A percentile compares a stretch with the other conserved stretches of the same genome.
Evolutionary conservation across 345 rosid species (phyloP).

Genomic region (rapeseed (Brassica napus)): Da-Ae NC_063445.1:14698501-14699000

Average conservation of each 20-base stretch:
- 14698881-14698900: slow-evolving; percentile 19
- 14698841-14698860: slow-evolving; percentile 21
- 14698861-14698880: slow-evolving; percentile 18
- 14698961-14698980: background rate
- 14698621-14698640: slow-evolving; percentile 80
- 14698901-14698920: slow-evolving; percentile 21
- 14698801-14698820: background rate
- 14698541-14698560: slow-evolving; percentile 71
- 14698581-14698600: slow-evolving; percentile 92
- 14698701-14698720: slow-evolving; percentile 17
- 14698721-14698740: slow-evolving; percentile 2
- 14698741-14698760: background rate
- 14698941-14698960: background rate
- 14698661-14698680: slow-evolving; percentile 88
- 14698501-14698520: slow-evolving; percentile 73
- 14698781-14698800: slow-evolving; percentile 17
- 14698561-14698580: slow-evolving; percentile 82
- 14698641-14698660: slow-evolving; percentile 74
- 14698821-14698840: slow-evolving; percentile 16
- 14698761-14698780: slow-evolving; percentile 24
- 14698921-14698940: slow-evolving; percentile 13
- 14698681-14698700: slow-evolving; percentile 70
- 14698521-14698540: slow-evolving; percentile 76
- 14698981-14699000: background rate
- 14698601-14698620: slow-evolving; percentile 85